Evolutionary conservation across 495 filamentous ascomycete genomes (phyloP).

Genomic region (Jackrogersella minutella): DNA sequence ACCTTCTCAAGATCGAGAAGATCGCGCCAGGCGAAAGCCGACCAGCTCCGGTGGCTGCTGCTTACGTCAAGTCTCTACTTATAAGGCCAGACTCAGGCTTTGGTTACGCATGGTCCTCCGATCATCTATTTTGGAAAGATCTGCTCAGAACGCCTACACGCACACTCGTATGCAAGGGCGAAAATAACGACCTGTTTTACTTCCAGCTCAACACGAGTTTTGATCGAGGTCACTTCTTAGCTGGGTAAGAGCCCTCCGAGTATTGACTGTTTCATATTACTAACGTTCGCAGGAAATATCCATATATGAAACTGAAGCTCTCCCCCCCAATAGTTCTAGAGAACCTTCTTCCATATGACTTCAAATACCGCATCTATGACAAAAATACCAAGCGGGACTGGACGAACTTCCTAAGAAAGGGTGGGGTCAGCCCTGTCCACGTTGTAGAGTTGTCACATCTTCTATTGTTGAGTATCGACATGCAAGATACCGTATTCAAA

Average conservation of each 20-base stretch:
- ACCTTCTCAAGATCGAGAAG: conserved; percentile 97
- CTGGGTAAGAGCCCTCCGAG: conserved; percentile 59
- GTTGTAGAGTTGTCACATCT: conserved; percentile 96
- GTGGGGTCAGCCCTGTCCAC: conserved; percentile 94
- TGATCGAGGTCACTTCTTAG: conserved; percentile 80
- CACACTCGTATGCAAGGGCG: conserved; percentile 85
- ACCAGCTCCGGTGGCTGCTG: conserved; percentile 91
- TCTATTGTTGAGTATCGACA: conserved; percentile 87
- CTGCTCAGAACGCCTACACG: conserved; percentile 81
- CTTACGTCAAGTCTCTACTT: conserved; percentile 88
- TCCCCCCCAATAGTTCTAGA: conserved; percentile 93
- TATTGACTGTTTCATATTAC: background rate
- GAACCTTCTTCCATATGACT: conserved; percentile 94
- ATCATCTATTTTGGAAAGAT: conserved; percentile 91
- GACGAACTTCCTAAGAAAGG: conserved; percentile 97
- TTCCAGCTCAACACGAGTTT: conserved; percentile 91
- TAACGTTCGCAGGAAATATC: conserved; percentile 72
- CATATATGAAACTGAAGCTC: conserved; percentile 91
- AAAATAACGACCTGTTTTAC: conserved; percentile 87
- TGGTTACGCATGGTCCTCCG: conserved; percentile 92
- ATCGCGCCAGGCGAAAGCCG: conserved; percentile 90
- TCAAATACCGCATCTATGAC: conserved; percentile 99
- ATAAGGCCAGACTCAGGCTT: conserved; percentile 95
- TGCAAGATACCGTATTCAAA: conserved; percentile 95
- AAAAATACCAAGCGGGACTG: conserved; percentile 98